Evolutionary conservation across 2,329 filamentous ascomycete species (phyloP), one percentile per base, ranked within the genome.

Genomic region (Scortechinia acanthostroma): DNA sequence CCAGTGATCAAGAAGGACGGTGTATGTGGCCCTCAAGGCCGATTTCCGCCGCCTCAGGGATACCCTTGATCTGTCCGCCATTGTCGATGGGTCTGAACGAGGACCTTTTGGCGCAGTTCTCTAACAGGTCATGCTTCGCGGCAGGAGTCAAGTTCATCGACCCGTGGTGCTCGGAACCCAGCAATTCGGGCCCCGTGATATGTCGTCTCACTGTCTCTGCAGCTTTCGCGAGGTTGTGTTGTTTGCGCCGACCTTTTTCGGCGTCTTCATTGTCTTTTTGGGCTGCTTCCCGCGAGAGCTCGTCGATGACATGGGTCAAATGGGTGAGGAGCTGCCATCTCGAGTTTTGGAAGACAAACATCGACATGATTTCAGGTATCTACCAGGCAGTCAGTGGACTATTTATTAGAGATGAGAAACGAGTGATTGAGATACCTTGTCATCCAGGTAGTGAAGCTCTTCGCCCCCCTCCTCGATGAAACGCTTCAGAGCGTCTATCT

Each of bases 281-380:
- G 35, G 10, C 10, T 6, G 17, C 6, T 13, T 10, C 6, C 20
- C 20, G 35, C 13, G 35, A 10, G 35, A 40, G 14, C 6, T 10
- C 17, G 10, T 10, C 6, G 6, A 40, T 19, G 35, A 19, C 17
- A 6, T 6, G 6, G 14, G 20, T 13, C 10, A 40, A 17, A 19
- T 40, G 17, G 6, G 35, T 19, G 10, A 40, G 10, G 35, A 40
- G 20, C 20, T 40, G 35, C 35, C 35, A 40, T 13, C 35, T 13
- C 10, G 35, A 40, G 10, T 13, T 19, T 40, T 40, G 35, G 17
- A 40, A 40, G 10, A 40, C 10, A 17, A 40, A 40, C 10, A 40
- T 40, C 6, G 35, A 19, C 35, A 40, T 40, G 35, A 40, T 40
- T 19, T 40, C 35, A 6, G 35, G 35, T 13, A 40, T 40, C 35